These are phyloP conservation scores for Pichia rugopelliculosa DNA, from an alignment of 805 yeast species.

Conservation along the genomic window DNA sequence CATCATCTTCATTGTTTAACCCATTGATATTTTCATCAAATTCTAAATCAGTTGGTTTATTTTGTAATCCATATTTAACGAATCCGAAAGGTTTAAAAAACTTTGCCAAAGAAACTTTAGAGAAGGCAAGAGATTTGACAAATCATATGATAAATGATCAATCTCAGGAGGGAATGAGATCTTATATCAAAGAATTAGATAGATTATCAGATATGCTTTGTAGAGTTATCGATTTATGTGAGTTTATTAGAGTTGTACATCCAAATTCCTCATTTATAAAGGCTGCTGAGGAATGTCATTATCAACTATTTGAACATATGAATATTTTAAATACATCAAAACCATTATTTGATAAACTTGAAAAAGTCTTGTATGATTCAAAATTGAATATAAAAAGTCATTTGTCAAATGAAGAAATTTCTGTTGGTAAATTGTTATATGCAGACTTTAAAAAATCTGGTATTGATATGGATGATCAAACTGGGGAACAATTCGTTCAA, in stretches of 20 bases:
- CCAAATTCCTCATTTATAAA: slow-evolving; percentile 63
- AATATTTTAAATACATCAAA: slow-evolving; percentile 81
- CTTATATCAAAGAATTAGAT: slow-evolving; percentile 64
- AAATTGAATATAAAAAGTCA: slow-evolving; percentile 24
- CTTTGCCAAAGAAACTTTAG: slow-evolving; percentile 61
- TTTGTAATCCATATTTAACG: slow-evolving; percentile 61
- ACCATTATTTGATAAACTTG: slow-evolving; percentile 55
- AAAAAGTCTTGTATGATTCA: slow-evolving; percentile 40
- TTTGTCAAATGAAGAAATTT: slow-evolving; percentile 66
- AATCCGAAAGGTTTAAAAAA: slow-evolving; percentile 63
- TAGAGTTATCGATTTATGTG: slow-evolving; percentile 89
- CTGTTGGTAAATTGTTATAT: slow-evolving; percentile 72
- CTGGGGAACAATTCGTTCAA: slow-evolving; percentile 63
- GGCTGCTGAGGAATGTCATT: slow-evolving; percentile 86
- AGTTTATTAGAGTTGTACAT: slow-evolving; percentile 82
- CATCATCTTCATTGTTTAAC: neutral
- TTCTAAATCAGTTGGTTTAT: slow-evolving; percentile 44
- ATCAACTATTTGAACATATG: slow-evolving; percentile 88
- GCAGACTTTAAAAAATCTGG: slow-evolving; percentile 91
- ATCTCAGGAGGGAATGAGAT: slow-evolving; percentile 34
- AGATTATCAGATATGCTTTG: slow-evolving; percentile 82
- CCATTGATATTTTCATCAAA: neutral
- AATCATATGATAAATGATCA: slow-evolving; percentile 43
- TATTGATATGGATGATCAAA: slow-evolving; percentile 61
- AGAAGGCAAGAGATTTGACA: slow-evolving; percentile 56